Evolutionary conservation across 1,284 basidiomycete genomes (phyloP), one percentile per base, ranked within the genome.

Genomic region (Thelephora terrestris): DNA sequence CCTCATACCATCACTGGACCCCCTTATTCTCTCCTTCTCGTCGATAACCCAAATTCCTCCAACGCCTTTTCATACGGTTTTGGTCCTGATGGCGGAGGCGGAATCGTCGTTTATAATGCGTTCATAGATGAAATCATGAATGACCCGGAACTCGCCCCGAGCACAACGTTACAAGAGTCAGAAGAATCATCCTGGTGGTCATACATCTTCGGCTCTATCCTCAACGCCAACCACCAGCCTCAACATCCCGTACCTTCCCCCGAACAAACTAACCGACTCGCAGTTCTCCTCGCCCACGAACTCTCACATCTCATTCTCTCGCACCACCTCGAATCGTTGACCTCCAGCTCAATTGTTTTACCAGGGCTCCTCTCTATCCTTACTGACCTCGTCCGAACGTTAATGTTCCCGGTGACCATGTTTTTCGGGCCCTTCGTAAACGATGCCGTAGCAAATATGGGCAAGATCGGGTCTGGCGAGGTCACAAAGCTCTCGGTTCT

Each of bases 41-140:
- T 92, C 47, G 86, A 93, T 51, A 79, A 81, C 50, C 81, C 88
- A 0, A 80, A 85, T 46, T 71, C 79, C 24, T 74, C 75, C 16
- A 95, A 93, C 58, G 91, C 91, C 1, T 92, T 95, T 60, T 90
- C 86, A 1, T 93, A 91, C 60, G 91, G 91, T 1, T 94, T 94
- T 57, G 91, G 91, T 12, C 85, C 87, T 1, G 78, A 90, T 57
- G 89, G 91, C 23, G 89, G 85, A 0, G 90, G 89, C 47, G 91
- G 91, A 1, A 78, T 95, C 49, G 91, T 95, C 45, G 79, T 95
- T 2, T 93, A 89, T 62, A 88, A 86, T 5, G 91, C 91, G 7
- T 87, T 93, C 64, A 61, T 94, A 43, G 85, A 93, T 59, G 79
- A 89, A 43, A 81, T 93, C 39, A 62, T 74, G 39, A 73, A 73